These are phyloP conservation scores for Colletotrichum orbiculare DNA, from an alignment of 2,329 filamentous ascomycete genomes.

Conservation along the genomic window DNA sequence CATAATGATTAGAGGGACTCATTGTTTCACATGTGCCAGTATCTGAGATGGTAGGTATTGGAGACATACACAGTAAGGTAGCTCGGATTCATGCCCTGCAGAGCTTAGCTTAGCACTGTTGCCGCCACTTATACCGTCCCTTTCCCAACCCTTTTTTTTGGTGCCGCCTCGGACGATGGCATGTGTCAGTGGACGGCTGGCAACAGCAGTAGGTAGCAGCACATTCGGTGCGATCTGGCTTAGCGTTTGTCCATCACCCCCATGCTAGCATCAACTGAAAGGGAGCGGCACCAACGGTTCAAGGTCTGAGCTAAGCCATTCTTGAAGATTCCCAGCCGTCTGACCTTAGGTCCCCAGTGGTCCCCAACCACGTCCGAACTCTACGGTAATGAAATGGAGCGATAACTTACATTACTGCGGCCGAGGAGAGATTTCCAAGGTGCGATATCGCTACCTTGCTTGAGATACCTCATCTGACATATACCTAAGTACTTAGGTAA, in stretches of 20 bases:
- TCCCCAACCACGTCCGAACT: conserved; percentile 12
- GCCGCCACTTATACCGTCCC: conserved; percentile 8
- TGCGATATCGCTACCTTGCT: too few species aligned
- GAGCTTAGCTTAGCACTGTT: neutral
- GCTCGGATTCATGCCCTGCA: neutral
- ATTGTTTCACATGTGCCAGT: conserved; percentile 18
- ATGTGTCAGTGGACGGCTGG: conserved; percentile 27
- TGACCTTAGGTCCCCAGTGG: too few species aligned
- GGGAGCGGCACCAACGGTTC: conserved; percentile 1
- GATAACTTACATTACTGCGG: too few species aligned
- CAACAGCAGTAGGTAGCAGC: neutral
- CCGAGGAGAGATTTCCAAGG: too few species aligned
- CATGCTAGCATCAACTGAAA: neutral
- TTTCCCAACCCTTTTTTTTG: conserved; percentile 1
- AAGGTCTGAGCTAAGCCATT: neutral
- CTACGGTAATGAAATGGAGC: too few species aligned
- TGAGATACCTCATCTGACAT: too few species aligned
- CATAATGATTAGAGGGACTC: neutral
- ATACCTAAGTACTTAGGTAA: too few species aligned
- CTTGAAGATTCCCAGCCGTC: neutral
- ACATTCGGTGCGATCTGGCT: neutral
- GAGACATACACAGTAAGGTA: neutral
- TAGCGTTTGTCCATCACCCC: neutral
- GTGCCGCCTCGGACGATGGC: conserved; percentile 15
- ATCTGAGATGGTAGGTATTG: neutral